phyloP scores from a whole-genome alignment of 2,329 filamentous ascomycete genomes.

The Colletotrichum siamense region DNA sequence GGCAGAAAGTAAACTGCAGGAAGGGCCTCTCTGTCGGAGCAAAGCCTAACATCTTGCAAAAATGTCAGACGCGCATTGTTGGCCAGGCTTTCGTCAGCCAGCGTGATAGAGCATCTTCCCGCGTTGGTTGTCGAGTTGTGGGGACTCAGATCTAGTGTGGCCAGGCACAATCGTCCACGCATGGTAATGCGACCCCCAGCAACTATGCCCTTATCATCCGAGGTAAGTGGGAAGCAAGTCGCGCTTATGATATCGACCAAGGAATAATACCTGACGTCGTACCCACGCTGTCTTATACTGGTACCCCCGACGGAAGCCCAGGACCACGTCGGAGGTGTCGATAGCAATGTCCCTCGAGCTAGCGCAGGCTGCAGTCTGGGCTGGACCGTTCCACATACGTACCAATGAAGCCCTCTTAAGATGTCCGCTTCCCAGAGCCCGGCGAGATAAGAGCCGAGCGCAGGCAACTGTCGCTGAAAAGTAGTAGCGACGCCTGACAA shows the following conservation, averaged over 20 bases:
- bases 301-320: neutral
- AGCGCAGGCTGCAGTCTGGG: neutral
- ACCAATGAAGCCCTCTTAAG: accelerated
- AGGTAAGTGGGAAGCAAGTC: neutral
- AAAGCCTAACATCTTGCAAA: accelerated
- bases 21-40: neutral
- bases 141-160: accelerated
- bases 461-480: accelerated
- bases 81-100: neutral
- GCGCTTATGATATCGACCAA: neutral
- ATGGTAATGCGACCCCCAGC: neutral
- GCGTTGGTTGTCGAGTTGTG: accelerated
- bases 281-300: accelerated
- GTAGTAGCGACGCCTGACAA: neutral
- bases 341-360: neutral
- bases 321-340: neutral
- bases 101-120: accelerated
- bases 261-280: accelerated
- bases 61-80: accelerated
- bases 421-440: neutral
- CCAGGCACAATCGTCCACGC: neutral
- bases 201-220: neutral
- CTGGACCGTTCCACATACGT: accelerated
- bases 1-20: neutral
- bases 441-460: accelerated